Percentiles rank a stretch among this genome's conserved stretches.
These are phyloP conservation scores for Protea cynaroides DNA, from an alignment of 164 flowering plant genomes.

Conservation along the genomic window DNA sequence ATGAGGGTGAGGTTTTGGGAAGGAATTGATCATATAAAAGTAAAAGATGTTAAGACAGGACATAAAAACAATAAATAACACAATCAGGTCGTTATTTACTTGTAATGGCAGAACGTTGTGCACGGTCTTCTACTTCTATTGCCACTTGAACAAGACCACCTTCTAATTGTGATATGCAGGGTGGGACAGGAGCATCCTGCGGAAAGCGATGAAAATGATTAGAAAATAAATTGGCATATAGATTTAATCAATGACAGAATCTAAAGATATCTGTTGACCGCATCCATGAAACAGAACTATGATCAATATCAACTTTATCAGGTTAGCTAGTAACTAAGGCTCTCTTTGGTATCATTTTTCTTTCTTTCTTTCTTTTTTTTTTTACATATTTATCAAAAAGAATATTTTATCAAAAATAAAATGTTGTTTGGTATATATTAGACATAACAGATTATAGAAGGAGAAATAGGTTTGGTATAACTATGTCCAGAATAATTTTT, in stretches of 20 bases:
- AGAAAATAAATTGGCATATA: not conserved
- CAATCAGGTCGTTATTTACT: conserved; percentile 34
- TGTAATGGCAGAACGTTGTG: conserved; percentile 95
- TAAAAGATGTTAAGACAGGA: not conserved
- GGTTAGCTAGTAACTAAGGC: not conserved
- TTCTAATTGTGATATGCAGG: conserved; percentile 94
- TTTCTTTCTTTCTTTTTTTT: too few species aligned
- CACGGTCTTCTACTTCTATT: conserved; percentile 97
- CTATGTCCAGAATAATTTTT: too few species aligned
- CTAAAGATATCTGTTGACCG: not conserved
- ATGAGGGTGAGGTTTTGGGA: too few species aligned
- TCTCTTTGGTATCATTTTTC: too few species aligned
- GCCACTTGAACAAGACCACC: conserved; percentile 99
- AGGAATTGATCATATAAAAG: not conserved
- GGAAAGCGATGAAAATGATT: not conserved
- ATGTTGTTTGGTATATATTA: too few species aligned
- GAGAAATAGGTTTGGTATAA: too few species aligned
- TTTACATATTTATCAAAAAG: too few species aligned
- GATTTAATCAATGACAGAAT: not conserved
- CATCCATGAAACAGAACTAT: not conserved
- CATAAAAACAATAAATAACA: not conserved
- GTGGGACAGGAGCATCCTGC: conserved; percentile 99
- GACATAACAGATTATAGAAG: too few species aligned
- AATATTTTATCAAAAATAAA: too few species aligned
- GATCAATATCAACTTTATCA: not conserved